Conservation (phyloP, 75 land plant genomes). For the Larix kaempferi region DNA sequence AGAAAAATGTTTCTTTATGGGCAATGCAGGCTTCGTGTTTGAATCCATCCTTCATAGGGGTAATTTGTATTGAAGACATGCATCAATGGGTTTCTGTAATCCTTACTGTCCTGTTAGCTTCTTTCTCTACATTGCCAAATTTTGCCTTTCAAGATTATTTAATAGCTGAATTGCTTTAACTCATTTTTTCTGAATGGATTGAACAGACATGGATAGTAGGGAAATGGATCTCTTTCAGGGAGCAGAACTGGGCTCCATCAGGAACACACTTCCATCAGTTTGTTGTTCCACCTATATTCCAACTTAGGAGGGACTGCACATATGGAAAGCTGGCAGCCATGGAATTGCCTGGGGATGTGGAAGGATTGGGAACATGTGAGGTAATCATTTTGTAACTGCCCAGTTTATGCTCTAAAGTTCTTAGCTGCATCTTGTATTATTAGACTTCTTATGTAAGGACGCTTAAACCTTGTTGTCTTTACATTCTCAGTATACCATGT, state of each 20-base stretch:
- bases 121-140: neutral
- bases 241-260: conserved; percentile 66
- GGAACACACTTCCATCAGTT: conserved; percentile 84
- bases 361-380: conserved; percentile 81
- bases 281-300: conserved; percentile 63
- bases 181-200: neutral
- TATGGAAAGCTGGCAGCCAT: conserved; percentile 82
- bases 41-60: no score
- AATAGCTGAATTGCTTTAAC: neutral
- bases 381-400: conserved; percentile 18
- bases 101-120: neutral
- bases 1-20: no score
- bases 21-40: no score
- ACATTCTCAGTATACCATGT: conserved; percentile 59
- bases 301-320: conserved; percentile 61
- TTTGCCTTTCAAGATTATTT: neutral
- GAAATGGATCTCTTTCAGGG: conserved; percentile 67
- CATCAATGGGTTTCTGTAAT: no score
- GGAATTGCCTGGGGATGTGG: conserved; percentile 61
- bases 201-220: conserved; percentile 84
- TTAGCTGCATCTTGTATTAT: neutral
- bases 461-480: neutral
- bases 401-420: neutral
- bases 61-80: no score
- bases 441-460: neutral